Evolutionary conservation across 1,139 yeast species (phyloP).

Genomic region (Pichia sp.): DNA sequence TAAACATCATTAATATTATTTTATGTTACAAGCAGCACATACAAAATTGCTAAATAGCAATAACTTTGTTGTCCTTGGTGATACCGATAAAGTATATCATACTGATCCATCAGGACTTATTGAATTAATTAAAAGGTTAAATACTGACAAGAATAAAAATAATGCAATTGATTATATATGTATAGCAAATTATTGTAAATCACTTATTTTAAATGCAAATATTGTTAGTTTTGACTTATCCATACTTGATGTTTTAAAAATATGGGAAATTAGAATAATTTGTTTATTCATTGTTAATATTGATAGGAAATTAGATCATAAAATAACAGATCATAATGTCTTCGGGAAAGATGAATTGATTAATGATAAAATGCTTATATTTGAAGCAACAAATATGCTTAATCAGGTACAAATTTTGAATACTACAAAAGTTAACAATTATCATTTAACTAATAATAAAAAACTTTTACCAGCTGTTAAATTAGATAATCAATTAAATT

Average conservation of each 20-base stretch:
- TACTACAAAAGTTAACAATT: not conserved
- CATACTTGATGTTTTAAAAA: conserved; percentile 21
- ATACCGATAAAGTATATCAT: conserved; percentile 5
- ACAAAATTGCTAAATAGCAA: conserved; percentile 22
- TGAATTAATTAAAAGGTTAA: not conserved
- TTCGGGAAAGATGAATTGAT: conserved; percentile 2
- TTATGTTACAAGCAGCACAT: conserved; percentile 24
- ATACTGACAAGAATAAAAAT: not conserved
- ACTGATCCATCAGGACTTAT: conserved; percentile 7
- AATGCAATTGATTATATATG: conserved; percentile 14
- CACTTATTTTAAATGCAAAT: conserved; percentile 22
- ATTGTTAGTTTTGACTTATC: conserved; percentile 17
- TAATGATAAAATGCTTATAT: conserved; percentile 7
- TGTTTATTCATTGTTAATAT: conserved; percentile 23
- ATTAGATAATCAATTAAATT: not conserved
- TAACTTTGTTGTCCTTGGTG: conserved; percentile 8
- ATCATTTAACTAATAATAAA: not conserved
- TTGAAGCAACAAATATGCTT: conserved; percentile 15
- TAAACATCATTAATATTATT: not conserved
- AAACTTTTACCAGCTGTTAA: not conserved
- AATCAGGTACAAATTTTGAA: conserved; percentile 8
- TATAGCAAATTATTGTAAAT: conserved; percentile 25
- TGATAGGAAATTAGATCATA: conserved; percentile 4
- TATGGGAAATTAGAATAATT: conserved; percentile 33
- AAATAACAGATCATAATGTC: not conserved